Evolutionary conservation across 2,329 filamentous ascomycete species (phyloP).

Genomic region (Meredithiella fracta): DNA sequence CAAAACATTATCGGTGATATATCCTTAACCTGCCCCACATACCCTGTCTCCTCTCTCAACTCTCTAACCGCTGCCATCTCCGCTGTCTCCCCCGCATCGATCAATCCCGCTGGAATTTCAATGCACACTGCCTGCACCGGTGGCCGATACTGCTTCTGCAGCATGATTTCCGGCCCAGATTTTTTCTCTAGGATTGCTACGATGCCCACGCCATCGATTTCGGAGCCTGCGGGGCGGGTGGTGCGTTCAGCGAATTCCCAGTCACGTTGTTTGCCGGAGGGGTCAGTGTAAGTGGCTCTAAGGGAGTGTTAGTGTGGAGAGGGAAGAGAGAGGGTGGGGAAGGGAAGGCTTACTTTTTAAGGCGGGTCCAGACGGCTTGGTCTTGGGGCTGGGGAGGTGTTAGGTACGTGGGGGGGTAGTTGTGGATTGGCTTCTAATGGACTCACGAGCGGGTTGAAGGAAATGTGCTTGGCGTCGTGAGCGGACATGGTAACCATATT

Average conservation of each 20-base stretch:
- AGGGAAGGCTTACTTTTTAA: slow-evolving; percentile 33
- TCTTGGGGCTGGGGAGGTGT: slow-evolving; percentile 24
- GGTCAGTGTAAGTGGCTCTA: slow-evolving; percentile 49
- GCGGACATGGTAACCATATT: slow-evolving; percentile 11
- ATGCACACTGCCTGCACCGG: slow-evolving; percentile 43
- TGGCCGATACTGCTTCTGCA: slow-evolving; percentile 52
- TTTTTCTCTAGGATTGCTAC: slow-evolving; percentile 47
- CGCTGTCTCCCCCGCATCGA: slow-evolving; percentile 44
- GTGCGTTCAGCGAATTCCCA: slow-evolving; percentile 62
- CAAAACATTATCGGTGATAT: slow-evolving; percentile 52
- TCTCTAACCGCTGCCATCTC: slow-evolving; percentile 47
- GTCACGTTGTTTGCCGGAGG: slow-evolving; percentile 38
- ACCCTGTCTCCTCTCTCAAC: slow-evolving; percentile 51
- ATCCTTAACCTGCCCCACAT: slow-evolving; percentile 37
- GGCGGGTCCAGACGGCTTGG: slow-evolving; percentile 43
- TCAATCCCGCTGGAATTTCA: slow-evolving; percentile 47
- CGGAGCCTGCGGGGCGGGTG: slow-evolving; percentile 43
- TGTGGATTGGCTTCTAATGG: background rate
- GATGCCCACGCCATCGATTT: slow-evolving; percentile 59
- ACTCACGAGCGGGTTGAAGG: slow-evolving; percentile 14
- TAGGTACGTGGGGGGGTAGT: background rate
- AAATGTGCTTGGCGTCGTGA: slow-evolving; percentile 13
- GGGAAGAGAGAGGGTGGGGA: background rate
- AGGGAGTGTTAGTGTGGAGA: slow-evolving; percentile 6
- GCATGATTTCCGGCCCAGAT: slow-evolving; percentile 37